Percentiles rank a stretch among this genome's conserved stretches.
Evolutionary conservation across 2,329 filamentous ascomycete genomes (phyloP).

Genomic region (Aspergillus sp.): DNA sequence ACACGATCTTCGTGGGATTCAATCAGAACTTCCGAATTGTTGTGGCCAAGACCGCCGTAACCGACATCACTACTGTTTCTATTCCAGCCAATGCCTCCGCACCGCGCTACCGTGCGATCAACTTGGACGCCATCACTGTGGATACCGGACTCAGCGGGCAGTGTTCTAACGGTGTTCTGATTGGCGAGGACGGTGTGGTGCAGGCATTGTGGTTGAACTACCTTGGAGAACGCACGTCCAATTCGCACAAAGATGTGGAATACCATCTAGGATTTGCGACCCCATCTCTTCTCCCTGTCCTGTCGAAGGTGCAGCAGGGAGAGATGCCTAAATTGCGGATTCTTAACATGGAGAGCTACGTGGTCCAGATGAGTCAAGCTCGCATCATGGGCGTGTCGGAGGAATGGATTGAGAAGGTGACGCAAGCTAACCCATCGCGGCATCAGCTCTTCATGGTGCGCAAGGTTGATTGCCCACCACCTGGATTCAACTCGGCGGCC

Average conservation of each 20-base stretch:
- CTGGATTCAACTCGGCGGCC: conserved; percentile 45
- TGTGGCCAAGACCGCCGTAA: conserved; percentile 89
- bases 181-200: conserved; percentile 85
- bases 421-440: conserved; percentile 82
- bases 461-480: conserved; percentile 71
- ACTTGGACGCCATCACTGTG: conserved; percentile 94
- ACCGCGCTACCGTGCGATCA: conserved; percentile 89
- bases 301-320: conserved; percentile 80
- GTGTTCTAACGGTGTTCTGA: conserved; percentile 90
- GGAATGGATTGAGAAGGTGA: conserved; percentile 90
- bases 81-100: conserved; percentile 92
- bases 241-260: conserved; percentile 84
- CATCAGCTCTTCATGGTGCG: conserved; percentile 99
- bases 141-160: conserved; percentile 89
- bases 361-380: conserved; percentile 95
- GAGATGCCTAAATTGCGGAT: conserved; percentile 81
- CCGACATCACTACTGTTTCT: conserved; percentile 94
- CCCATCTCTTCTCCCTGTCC: conserved; percentile 83
- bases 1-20: conserved; percentile 97
- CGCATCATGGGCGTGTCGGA: conserved; percentile 96
- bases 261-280: conserved; percentile 93
- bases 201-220: conserved; percentile 97
- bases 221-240: conserved; percentile 80
- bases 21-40: conserved; percentile 94
- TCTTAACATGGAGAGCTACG: conserved; percentile 88